phyloP scores from a whole-genome alignment of 2,329 filamentous ascomycete species.

The Neopestalotiopsis rosae region DNA sequence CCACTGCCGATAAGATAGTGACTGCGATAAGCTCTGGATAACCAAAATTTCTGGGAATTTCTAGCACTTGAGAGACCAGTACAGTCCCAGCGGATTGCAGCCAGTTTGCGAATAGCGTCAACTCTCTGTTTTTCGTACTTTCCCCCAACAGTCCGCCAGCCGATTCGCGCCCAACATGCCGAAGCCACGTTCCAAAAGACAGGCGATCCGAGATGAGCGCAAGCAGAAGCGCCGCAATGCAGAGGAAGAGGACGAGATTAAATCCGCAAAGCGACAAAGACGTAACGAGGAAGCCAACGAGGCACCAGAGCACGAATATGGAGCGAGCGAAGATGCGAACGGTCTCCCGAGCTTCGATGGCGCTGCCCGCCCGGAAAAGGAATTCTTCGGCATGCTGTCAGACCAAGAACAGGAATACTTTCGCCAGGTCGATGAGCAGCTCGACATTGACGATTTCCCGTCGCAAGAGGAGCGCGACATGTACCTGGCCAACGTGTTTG shows the following conservation, averaged over 20 bases:
- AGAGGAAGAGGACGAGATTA: conserved; percentile 25
- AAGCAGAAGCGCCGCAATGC: conserved; percentile 36
- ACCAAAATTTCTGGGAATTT: conserved; percentile 15
- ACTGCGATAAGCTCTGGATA: conserved; percentile 9
- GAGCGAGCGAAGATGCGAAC: conserved; percentile 27
- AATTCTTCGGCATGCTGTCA: conserved; percentile 92
- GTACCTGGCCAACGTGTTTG: conserved; percentile 82
- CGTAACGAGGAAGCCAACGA: conserved; percentile 25
- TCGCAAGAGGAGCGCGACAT: conserved; percentile 73
- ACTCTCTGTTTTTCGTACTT: not conserved
- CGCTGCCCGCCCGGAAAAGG: conserved; percentile 54
- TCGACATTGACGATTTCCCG: conserved; percentile 88
- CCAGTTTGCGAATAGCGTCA: conserved; percentile 6
- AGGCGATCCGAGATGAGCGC: conserved; percentile 40
- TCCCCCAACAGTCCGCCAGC: not conserved
- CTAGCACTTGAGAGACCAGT: not conserved
- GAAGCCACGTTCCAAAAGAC: conserved; percentile 38
- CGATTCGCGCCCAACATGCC: conserved; percentile 30
- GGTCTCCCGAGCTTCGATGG: conserved; percentile 21
- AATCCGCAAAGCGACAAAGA: conserved; percentile 33
- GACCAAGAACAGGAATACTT: conserved; percentile 97
- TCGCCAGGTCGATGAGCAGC: conserved; percentile 83
- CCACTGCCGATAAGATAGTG: conserved; percentile 4
- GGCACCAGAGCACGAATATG: conserved; percentile 22
- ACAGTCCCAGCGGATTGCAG: not conserved